Evolutionary conservation across 1,284 basidiomycete genomes (phyloP).

Genomic region (Fomitopsis betulina): DNA sequence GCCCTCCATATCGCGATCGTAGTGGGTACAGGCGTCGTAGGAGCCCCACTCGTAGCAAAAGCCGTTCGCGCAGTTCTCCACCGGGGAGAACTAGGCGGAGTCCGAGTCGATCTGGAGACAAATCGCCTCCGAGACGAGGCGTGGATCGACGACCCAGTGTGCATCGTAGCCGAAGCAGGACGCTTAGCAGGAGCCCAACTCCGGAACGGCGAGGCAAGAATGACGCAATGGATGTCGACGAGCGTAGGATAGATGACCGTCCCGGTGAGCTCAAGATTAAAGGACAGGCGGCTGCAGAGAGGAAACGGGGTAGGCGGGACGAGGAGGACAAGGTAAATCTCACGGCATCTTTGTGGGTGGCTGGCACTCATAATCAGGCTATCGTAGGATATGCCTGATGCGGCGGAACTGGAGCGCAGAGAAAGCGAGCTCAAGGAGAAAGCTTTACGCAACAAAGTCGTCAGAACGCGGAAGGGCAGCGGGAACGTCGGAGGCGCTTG

Average conservation of each 20-base stretch:
- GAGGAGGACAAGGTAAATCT: conserved; percentile 19
- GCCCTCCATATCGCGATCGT: conserved; percentile 15
- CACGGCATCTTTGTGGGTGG: not conserved
- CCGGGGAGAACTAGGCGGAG: conserved; percentile 28
- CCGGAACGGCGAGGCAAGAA: conserved; percentile 15
- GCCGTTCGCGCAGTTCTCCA: conserved; percentile 35
- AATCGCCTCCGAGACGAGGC: conserved; percentile 19
- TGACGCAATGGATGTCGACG: conserved; percentile 46
- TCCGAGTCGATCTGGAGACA: conserved; percentile 8
- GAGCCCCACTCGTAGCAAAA: conserved; percentile 21
- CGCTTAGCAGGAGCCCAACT: conserved; percentile 15
- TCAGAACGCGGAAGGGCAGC: conserved; percentile 57
- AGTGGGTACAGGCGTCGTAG: conserved; percentile 19
- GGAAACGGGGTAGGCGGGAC: conserved; percentile 41
- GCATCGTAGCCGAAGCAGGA: conserved; percentile 16
- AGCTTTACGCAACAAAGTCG: conserved; percentile 76
- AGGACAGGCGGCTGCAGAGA: conserved; percentile 57
- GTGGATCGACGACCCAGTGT: conserved; percentile 23
- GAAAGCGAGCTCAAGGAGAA: conserved; percentile 75
- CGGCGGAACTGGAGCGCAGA: conserved; percentile 42
- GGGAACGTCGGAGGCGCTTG: conserved; percentile 4
- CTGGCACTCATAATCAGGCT: not conserved
- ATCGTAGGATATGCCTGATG: conserved; percentile 10
- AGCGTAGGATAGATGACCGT: conserved; percentile 3
- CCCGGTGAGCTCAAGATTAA: conserved; percentile 63